Evolutionary conservation across 108 stramenopile genomes (phyloP).

Genomic region (Skeletonema potamos): DNA sequence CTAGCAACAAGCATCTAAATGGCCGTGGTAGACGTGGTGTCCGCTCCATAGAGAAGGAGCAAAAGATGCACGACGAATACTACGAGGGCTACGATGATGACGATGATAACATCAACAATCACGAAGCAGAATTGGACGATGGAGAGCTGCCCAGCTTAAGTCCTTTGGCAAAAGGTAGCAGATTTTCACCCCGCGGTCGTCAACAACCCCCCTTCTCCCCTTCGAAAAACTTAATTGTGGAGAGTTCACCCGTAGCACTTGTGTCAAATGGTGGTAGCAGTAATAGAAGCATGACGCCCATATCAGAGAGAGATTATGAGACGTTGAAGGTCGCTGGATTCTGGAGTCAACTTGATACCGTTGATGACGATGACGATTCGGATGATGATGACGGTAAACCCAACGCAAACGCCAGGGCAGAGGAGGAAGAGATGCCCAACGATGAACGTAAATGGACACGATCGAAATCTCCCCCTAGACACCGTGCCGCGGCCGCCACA

Average conservation of each 20-base stretch:
- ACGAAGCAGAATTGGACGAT: slow-evolving; percentile 35
- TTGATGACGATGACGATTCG: slow-evolving; percentile 4
- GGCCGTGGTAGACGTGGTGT: background rate
- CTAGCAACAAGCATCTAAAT: background rate
- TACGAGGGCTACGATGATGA: background rate
- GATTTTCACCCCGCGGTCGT: background rate
- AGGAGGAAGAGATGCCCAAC: slow-evolving; percentile 27
- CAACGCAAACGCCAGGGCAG: background rate
- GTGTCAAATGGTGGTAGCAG: background rate
- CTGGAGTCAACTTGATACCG: slow-evolving; percentile 42
- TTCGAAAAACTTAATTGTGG: background rate
- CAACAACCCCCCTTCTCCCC: background rate
- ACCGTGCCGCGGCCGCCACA: background rate
- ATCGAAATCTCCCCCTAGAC: background rate
- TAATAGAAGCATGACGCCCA: slow-evolving; percentile 1
- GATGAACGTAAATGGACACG: slow-evolving; percentile 23
- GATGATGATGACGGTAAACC: background rate
- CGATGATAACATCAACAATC: slow-evolving; percentile 22
- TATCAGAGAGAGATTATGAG: slow-evolving; percentile 15
- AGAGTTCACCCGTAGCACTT: background rate
- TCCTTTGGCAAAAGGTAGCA: background rate
- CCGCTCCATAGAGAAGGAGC: background rate
- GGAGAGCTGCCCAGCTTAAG: slow-evolving; percentile 42
- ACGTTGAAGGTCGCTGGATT: slow-evolving; percentile 36
- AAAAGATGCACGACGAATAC: slow-evolving; percentile 15